Evolutionary conservation across 768 basidiomycete genomes (phyloP), one percentile per base, ranked within the genome.

Genomic region (Porphyrellus cyaneotinctus): DNA sequence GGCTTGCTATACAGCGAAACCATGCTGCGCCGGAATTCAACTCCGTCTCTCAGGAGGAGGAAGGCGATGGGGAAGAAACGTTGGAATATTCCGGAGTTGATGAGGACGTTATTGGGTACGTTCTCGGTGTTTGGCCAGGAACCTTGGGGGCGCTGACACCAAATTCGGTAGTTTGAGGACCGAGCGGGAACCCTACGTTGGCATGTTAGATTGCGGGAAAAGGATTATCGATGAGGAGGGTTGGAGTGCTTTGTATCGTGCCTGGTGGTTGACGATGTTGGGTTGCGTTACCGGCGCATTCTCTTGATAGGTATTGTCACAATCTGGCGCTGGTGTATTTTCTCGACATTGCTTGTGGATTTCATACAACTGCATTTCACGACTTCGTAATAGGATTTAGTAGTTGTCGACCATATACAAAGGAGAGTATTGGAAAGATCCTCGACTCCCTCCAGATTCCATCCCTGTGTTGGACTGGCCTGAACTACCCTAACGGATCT

Each of bases 91-190:
- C 81, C 23, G 87, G 85, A 15, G 69, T 74, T 6, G 83, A 87
- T 24, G 90, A 93, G 62, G 91, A 93, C 58, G 91, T 93, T 17
- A 90, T 93, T 56, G 89, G 88, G 87, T 88, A 58, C 46, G 83
- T 64, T 24, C 33, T 24, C 38, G 6, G 15, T 13, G 11, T 30
- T 13, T 13, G 17, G 14, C 26, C 35, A n/a, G 11, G 20, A 23
- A 13, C 10, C 9, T 15, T 24, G 0, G 1, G 12, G 13, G 17
- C 7, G 7, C 44, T 64, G n/a, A 56, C 24, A 30, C 49, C 41
- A 35, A 44, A 9, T 10, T 26, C 47, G 37, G 49, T 50, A 89
- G 88, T 12, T 72, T 91, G 59, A 80, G 90, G 56, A 82, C 77
- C 52, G 90, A 91, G 67, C 81, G 77, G 38, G 88, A 93, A 60